These are phyloP conservation scores for maize (Zea mays) DNA, from an alignment of 176 grass and related monocot genomes.

Conservation along the genomic window Zm-B73-REFERENCE-NAM-5.0 NC_050099.1:234304501-234305000, in stretches of 20 bases:
- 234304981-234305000: not conserved
- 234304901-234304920: not conserved
- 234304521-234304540: not conserved
- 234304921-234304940: not conserved
- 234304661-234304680: not conserved
- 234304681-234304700: not conserved
- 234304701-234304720: not conserved
- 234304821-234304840: conserved; percentile 87
- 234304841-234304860: conserved; percentile 80
- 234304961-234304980: not conserved
- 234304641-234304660: not conserved
- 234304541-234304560: not conserved
- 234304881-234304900: not conserved
- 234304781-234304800: conserved; percentile 48
- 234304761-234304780: too few species aligned
- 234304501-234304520: too few species aligned
- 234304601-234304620: not conserved
- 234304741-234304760: too few species aligned
- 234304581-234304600: not conserved
- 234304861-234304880: conserved; percentile 34
- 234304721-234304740: not conserved
- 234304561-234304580: not conserved
- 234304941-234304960: not conserved
- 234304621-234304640: too few species aligned
- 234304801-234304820: conserved; percentile 90